Conservation (phyloP, 345 rosid species). For the Noccaea bulbosa region DNA sequence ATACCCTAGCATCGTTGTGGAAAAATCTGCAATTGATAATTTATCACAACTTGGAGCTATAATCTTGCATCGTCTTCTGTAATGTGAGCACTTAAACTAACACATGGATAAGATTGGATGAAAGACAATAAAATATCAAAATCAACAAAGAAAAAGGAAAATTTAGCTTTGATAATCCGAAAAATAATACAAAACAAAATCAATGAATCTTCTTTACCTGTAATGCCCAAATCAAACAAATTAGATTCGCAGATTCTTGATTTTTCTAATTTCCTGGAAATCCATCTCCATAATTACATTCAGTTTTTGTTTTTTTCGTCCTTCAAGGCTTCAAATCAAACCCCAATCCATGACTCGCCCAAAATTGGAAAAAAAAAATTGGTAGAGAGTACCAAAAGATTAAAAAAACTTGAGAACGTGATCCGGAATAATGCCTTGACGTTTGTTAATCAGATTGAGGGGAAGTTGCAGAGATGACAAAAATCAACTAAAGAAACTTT, state of each 20-base stretch:
- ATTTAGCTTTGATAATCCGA: slow-evolving; percentile 38
- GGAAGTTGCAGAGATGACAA: slow-evolving; percentile 21
- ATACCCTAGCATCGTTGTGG: slow-evolving; percentile 85
- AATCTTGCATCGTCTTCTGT: slow-evolving; percentile 81
- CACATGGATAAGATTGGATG: neutral
- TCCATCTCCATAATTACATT: slow-evolving; percentile 36
- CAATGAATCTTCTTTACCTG: slow-evolving; percentile 53
- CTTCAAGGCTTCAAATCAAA: neutral
- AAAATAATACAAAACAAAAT: neutral
- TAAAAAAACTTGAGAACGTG: neutral
- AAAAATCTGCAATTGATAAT: slow-evolving; percentile 88
- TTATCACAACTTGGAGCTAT: slow-evolving; percentile 83
- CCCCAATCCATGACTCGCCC: neutral
- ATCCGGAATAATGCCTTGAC: slow-evolving; percentile 2
- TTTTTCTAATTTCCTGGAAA: slow-evolving; percentile 31
- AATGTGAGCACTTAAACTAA: slow-evolving; percentile 71
- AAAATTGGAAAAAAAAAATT: neutral
- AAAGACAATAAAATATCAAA: neutral
- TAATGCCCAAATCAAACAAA: slow-evolving; percentile 63
- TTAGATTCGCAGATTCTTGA: slow-evolving; percentile 26
- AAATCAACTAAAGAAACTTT: neutral
- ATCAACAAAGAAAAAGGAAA: neutral
- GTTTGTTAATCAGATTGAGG: neutral
- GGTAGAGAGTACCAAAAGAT: neutral
- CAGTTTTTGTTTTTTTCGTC: slow-evolving; percentile 10